Conservation (phyloP, 2,329 filamentous ascomycete species). For the Talaromyces sp. region DNA sequence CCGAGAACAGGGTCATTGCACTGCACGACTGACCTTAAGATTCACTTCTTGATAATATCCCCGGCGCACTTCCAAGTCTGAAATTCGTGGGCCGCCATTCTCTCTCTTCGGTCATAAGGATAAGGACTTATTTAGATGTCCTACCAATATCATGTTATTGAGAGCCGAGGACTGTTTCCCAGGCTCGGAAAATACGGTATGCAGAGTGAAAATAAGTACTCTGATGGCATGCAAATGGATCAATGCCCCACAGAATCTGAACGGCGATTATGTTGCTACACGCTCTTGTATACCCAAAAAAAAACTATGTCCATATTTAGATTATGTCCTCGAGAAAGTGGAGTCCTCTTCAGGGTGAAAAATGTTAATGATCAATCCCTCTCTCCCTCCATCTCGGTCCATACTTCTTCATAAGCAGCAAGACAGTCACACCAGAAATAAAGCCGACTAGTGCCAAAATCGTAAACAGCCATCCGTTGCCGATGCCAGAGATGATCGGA, state of each 20-base stretch:
- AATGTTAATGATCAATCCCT: conserved; percentile 2
- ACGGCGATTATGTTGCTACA: not conserved
- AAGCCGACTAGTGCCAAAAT: conserved; percentile 55
- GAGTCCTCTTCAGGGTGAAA: not conserved
- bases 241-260: not conserved
- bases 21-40: too few relatives aligned
- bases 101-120: not conserved
- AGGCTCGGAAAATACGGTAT: not conserved
- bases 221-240: not conserved
- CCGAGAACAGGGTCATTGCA: too few relatives aligned
- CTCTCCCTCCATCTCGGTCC: conserved; percentile 59
- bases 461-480: conserved; percentile 74
- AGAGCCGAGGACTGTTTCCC: not conserved
- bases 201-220: not conserved
- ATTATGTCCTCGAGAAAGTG: too few relatives aligned
- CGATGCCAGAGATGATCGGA: conserved; percentile 66
- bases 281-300: too few relatives aligned
- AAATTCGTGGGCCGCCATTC: not conserved
- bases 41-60: not conserved
- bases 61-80: not conserved
- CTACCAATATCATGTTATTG: not conserved
- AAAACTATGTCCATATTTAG: not conserved
- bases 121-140: too few relatives aligned
- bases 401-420: conserved; percentile 55
- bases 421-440: conserved; percentile 57